Conservation (phyloP, 495 filamentous ascomycete species). For the Aspergillus mulundensis region DNA sequence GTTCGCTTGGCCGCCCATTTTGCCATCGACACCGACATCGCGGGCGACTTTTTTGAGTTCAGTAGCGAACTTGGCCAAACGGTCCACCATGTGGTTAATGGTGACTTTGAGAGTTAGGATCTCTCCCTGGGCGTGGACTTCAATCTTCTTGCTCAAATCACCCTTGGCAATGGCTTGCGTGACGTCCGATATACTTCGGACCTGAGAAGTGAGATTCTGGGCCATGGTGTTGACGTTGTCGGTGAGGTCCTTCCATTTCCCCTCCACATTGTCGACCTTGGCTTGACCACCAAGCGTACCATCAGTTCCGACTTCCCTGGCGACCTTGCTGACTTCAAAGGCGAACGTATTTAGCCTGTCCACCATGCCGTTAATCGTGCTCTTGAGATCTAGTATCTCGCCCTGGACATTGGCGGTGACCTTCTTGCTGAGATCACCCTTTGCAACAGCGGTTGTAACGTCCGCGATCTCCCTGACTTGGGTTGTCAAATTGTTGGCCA, state of each 20-base stretch:
- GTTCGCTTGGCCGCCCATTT: constrained; percentile 98
- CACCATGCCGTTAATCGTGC: constrained; percentile 99
- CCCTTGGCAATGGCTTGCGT: constrained; percentile 94
- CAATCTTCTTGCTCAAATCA: constrained; percentile 94
- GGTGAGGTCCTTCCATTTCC: constrained; percentile 98
- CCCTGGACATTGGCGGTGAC: constrained; percentile 94
- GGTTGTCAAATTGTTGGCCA: constrained; percentile 98
- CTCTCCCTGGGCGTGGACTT: constrained; percentile 93
- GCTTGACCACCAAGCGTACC: constrained; percentile 94
- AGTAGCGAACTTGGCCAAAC: constrained; percentile 92
- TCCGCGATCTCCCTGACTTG: constrained; percentile 98
- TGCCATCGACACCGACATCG: constrained; percentile 96
- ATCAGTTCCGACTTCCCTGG: constrained; percentile 96
- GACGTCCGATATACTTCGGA: constrained; percentile 93
- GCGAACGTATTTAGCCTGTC: constrained; percentile 95
- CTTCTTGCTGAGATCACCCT: constrained; percentile 91
- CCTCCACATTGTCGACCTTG: constrained; percentile 95
- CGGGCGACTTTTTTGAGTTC: constrained; percentile 95
- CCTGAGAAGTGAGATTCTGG: constrained; percentile 89
- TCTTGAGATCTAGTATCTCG: constrained; percentile 92
- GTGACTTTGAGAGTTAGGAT: constrained; percentile 92
- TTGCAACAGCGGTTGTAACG: constrained; percentile 94
- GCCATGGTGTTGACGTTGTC: constrained; percentile 90
- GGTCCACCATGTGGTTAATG: constrained; percentile 99
- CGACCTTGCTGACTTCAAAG: constrained; percentile 97